Base-by-base conservation (phyloP, 164 flowering plant species). In the Amborella trichopoda region DNA sequence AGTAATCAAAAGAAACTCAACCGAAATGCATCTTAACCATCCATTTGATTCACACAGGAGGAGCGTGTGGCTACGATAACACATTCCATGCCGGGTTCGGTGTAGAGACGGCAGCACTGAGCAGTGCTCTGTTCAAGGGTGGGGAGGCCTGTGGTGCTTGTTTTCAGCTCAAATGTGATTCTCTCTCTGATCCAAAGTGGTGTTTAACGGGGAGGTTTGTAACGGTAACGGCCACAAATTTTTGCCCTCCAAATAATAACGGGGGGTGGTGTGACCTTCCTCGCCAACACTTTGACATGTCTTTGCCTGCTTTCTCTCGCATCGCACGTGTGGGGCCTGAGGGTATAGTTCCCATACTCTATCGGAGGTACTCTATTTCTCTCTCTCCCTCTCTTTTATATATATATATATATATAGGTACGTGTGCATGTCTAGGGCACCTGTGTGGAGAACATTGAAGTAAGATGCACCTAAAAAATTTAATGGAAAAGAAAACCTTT, bases 231-330 rank as follows among this genome's bases (percentile, higher is more conserved):
- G 83, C 89, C 62, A 86, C 96, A 50, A 83, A 86, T 56, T 80
- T 80, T 67, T 86, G 96, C 69, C 95, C 95, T 20, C 67, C 88
- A 0, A 78, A 86, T 62, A 71, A 83, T 60, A 52, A 71, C 10
- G 89, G 93, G 5, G 95, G 95, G 14, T 78, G 89, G 93, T 86
- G 95, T 46, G 68, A 86, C 49, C 66, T 62, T 9, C 93, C 95
- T 18, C 77, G 62, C 43, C 81, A 48, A 6, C 95, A 86, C 40
- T 78, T 86, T 33, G 93, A 86, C 67, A 70, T 80, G 86, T 78
- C 95, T 32, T 49, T 57, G 62, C 74, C 80, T 2, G 78, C 93
- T 13, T 86, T 86, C 67, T 51, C 76, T 46, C 64, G 63, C 52
- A 76, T 86, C 46, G 93, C 89, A 0, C 50, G 71, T 2, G 66